Evolutionary conservation across 129 eudicot species (phyloP).

Genomic region (Erigeron canadensis): DNA sequence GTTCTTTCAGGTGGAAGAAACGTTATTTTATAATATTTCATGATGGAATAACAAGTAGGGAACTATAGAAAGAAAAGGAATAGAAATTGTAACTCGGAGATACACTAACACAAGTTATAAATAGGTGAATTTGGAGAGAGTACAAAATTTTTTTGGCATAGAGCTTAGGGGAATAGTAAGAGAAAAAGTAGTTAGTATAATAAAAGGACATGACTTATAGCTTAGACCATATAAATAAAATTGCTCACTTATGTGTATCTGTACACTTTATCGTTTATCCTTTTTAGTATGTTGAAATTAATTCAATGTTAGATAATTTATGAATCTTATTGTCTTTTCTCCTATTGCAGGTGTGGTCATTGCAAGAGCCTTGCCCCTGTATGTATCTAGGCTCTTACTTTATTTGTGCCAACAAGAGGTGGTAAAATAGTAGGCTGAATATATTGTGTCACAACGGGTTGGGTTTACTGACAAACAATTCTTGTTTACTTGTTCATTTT

Average conservation of each 20-base stretch:
- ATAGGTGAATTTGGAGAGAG: neutral
- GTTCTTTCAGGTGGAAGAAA: no score
- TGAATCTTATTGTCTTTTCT: conserved; percentile 22
- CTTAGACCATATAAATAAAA: neutral
- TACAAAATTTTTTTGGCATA: no score
- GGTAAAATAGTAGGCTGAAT: neutral
- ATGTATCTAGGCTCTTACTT: conserved; percentile 38
- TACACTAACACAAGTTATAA: neutral
- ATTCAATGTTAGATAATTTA: neutral
- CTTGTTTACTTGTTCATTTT: neutral
- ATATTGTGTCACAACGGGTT: neutral
- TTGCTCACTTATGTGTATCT: neutral
- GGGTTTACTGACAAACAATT: neutral
- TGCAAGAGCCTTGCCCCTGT: conserved; percentile 99
- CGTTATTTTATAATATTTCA: no score
- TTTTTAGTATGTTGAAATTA: neutral
- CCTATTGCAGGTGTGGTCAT: conserved; percentile 90
- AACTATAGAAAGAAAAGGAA: no score
- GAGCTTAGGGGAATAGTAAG: no score
- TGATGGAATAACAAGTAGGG: no score
- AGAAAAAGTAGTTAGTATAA: neutral
- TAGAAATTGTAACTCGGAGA: neutral
- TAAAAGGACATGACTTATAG: neutral
- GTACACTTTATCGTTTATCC: neutral
- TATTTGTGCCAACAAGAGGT: neutral